Evolutionary conservation across 768 basidiomycete genomes (phyloP).

Genomic region (Tremella fuciformis): DNA sequence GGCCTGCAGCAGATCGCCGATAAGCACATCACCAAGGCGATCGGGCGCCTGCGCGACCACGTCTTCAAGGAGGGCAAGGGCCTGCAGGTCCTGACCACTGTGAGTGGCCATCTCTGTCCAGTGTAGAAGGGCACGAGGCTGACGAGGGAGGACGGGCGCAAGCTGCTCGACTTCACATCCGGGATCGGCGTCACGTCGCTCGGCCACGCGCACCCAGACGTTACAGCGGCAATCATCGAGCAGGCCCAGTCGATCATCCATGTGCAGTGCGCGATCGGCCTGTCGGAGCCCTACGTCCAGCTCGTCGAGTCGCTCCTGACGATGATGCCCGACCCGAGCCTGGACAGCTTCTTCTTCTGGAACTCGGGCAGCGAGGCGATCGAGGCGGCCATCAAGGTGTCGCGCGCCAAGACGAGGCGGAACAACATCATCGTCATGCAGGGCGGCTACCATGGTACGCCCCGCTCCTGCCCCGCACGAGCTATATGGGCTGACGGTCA

Average conservation of each 20-base stretch:
- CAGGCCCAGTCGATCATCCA: constrained; percentile 45
- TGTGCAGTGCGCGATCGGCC: constrained; percentile 67
- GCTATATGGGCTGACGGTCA: constrained; percentile 5
- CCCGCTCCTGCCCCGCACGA: neutral
- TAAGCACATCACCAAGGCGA: constrained; percentile 50
- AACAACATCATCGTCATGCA: constrained; percentile 92
- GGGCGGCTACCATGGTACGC: constrained; percentile 71
- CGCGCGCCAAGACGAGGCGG: constrained; percentile 68
- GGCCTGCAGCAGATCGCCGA: constrained; percentile 39
- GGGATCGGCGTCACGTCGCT: constrained; percentile 78
- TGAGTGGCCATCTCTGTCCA: constrained; percentile 6
- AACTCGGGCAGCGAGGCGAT: constrained; percentile 94
- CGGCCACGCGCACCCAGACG: constrained; percentile 56
- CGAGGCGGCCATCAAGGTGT: constrained; percentile 85
- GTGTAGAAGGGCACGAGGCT: constrained; percentile 57
- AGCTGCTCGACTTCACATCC: constrained; percentile 77
- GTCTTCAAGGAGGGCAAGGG: constrained; percentile 56
- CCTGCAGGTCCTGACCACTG: constrained; percentile 60
- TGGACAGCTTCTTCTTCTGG: constrained; percentile 96
- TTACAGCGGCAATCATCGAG: constrained; percentile 38
- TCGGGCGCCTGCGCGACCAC: constrained; percentile 49
- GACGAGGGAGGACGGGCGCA: constrained; percentile 56
- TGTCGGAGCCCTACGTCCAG: constrained; percentile 78
- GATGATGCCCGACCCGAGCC: constrained; percentile 81
- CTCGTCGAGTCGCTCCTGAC: constrained; percentile 82